Percentiles rank a stretch among this genome's conserved stretches.
phyloP scores from a whole-genome alignment of 2,329 filamentous ascomycete genomes.

The Fusarium pininemorale region DNA sequence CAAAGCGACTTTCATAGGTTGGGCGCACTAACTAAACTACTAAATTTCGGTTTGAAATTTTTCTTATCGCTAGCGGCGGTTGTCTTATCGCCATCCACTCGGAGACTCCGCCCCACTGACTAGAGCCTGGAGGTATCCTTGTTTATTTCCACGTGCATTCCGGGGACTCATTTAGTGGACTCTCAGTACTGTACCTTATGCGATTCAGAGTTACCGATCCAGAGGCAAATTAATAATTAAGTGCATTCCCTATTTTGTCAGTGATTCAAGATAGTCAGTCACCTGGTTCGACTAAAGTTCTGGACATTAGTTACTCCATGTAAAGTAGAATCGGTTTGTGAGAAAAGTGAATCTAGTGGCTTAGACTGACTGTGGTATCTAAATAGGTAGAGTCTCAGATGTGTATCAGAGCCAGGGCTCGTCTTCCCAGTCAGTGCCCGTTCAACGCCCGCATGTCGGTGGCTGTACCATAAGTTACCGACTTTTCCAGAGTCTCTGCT shows the following conservation, averaged over 20 bases:
- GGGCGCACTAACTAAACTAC: conserved; percentile 11
- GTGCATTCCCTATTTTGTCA: background rate
- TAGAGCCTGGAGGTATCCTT: conserved; percentile 1
- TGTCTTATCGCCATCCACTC: conserved; percentile 22
- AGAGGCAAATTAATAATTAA: background rate
- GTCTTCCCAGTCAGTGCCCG: background rate
- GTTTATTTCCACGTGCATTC: conserved; percentile 39
- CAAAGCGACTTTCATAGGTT: conserved; percentile 27
- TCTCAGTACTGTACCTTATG: background rate
- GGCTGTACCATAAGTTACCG: background rate
- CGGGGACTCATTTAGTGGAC: conserved; percentile 21
- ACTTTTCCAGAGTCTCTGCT: conserved; percentile 26
- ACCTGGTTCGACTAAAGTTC: background rate
- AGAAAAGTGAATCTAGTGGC: conserved; percentile 2
- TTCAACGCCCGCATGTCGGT: conserved; percentile 22
- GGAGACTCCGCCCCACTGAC: conserved; percentile 24
- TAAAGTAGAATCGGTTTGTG: background rate
- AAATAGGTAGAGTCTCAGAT: conserved; percentile 11
- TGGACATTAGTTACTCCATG: background rate
- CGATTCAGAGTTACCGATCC: background rate
- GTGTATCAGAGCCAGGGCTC: conserved; percentile 9
- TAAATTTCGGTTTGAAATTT: conserved; percentile 28
- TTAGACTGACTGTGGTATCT: conserved; percentile 18
- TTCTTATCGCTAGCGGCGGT: conserved; percentile 26
- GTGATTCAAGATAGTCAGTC: background rate